Conservation (phyloP, 345 rosid species). For the Citrus trifoliata region DNA sequence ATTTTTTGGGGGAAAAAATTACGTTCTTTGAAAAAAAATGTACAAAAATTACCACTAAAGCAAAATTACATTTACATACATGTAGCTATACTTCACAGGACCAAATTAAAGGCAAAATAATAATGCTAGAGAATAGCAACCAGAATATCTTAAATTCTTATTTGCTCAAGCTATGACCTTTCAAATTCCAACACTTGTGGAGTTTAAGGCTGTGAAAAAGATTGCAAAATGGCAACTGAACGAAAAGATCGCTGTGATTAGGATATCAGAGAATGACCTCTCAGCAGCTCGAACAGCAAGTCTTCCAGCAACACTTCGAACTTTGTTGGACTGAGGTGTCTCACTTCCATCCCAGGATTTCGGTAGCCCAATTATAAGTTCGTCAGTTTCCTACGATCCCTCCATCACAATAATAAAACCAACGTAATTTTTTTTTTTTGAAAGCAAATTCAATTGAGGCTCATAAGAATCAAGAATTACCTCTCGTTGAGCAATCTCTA, state of each 20-base stretch:
- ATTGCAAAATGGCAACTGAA: not conserved
- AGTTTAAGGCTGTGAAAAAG: not conserved
- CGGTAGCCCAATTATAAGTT: slow-evolving; percentile 81
- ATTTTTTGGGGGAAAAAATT: no score
- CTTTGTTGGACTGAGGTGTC: slow-evolving; percentile 77
- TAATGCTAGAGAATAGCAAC: not conserved
- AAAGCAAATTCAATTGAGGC: not conserved
- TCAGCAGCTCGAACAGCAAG: slow-evolving; percentile 75
- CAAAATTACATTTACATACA: not conserved
- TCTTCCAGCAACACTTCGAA: slow-evolving; percentile 79
- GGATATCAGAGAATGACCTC: slow-evolving; percentile 38
- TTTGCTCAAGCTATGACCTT: not conserved
- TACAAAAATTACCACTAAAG: not conserved
- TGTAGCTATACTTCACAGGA: no score
- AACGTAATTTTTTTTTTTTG: no score
- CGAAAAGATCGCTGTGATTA: not conserved
- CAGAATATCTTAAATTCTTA: not conserved
- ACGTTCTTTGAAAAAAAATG: not conserved
- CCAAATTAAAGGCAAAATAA: no score
- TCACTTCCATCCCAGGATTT: slow-evolving; percentile 79
- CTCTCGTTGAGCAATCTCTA: slow-evolving; percentile 73
- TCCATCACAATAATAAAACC: not conserved
- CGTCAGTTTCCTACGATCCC: slow-evolving; percentile 66
- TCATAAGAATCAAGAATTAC: slow-evolving; percentile 13
- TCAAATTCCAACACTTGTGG: not conserved